Evolutionary conservation across 2,329 filamentous ascomycete species (phyloP), one percentile per base, ranked within the genome.

Genomic region (Aspergillus awamori): DNA sequence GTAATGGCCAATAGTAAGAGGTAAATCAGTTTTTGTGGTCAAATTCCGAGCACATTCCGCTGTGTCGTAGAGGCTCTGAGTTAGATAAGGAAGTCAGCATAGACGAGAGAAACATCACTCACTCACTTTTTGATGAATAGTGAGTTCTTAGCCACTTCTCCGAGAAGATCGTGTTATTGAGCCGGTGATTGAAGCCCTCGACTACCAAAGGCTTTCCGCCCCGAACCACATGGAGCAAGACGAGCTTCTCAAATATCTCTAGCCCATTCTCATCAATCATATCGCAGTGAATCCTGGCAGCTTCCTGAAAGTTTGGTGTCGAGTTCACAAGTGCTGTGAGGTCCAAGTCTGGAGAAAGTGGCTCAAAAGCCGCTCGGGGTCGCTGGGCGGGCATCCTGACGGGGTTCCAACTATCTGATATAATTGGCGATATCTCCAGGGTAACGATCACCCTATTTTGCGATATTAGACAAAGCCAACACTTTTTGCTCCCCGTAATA

Each of bases 191-290:
- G 83, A 95, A 98, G 17, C 92, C 92, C 71, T 96, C 92, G 58
- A 99, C 90, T 10, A 98, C 91, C 6, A 99, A 81, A 2, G 95
- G 95, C 67, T 92, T 93, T 2, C 95, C 95, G 26, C 89, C 89
- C 53, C 89, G 83, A 55, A 97, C 88, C 15, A 98, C 93, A 76
- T 96, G 91, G 6, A 93, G 82, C 51, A 89, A 80, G 0, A 98
- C 88, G 8, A 98, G 84, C 75, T 91, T 92, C 76, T 97, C 93
- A 63, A 99, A 96, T 38, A 88, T 86, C 53, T 91, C 86, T 22
- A 91, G 82, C 1, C 91, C 91, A 60, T 96, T 86, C 54, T 87
- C 84, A 60, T 89, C 87, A 68, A 98, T 91, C 74, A 92, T 90
- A 33, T 91, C 84, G 64, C 87, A 89, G 5, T 89, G 89, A 38